Conservation (phyloP, 2,329 filamentous ascomycete species). For the Zopfia rhizophila region DNA sequence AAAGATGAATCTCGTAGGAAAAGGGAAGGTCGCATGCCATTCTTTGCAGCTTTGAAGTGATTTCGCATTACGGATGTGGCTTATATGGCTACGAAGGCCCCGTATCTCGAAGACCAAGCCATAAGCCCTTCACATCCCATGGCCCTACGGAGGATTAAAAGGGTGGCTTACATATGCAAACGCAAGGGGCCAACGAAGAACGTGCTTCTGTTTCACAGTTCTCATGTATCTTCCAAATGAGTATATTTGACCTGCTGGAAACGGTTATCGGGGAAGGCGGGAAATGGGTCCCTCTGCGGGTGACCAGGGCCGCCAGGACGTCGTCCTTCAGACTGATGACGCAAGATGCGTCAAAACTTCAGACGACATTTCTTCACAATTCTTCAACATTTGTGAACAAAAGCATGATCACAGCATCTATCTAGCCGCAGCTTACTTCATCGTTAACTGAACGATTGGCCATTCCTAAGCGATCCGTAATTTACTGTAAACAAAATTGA, state of each 20-base stretch:
- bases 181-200: background rate
- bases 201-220: background rate
- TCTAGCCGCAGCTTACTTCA: background rate
- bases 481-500: background rate
- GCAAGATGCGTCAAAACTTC: conserved; percentile 14
- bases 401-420: background rate
- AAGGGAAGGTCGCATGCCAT: no score
- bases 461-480: background rate
- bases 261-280: conserved; percentile 11
- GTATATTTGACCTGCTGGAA: background rate
- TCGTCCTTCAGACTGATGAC: conserved; percentile 15
- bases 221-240: no score
- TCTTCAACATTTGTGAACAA: background rate
- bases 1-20: no score
- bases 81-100: no score
- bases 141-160: background rate
- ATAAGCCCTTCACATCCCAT: background rate
- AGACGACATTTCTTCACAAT: conserved; percentile 23
- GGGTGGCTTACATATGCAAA: background rate
- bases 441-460: no score
- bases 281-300: conserved; percentile 6
- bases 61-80: no score
- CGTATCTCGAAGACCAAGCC: background rate
- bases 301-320: conserved; percentile 6
- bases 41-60: no score